A percentile compares a stretch with the other conserved stretches of the same genome.
Conservation (phyloP, 208 protist species). For the Trypanosoma mega region DNA sequence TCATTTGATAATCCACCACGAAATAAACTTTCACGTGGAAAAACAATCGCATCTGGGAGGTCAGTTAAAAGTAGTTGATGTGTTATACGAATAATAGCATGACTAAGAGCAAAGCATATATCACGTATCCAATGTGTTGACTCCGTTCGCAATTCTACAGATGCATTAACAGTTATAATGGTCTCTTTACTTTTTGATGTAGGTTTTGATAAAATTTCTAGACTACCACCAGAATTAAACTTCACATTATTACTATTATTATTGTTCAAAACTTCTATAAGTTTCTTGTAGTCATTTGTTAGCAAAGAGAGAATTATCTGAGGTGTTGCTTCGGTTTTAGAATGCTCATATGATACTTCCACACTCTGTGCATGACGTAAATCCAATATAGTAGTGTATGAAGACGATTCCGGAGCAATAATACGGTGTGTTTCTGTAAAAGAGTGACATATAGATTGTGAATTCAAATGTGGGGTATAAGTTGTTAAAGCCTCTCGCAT, state of each 20-base stretch:
- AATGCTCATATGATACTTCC: constrained; percentile 30
- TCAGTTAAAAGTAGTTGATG: constrained; percentile 28
- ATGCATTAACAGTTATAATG: constrained; percentile 35
- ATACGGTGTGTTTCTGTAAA: constrained; percentile 70
- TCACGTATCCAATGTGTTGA: constrained; percentile 71
- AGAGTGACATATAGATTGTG: constrained; percentile 18
- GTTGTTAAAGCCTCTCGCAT: constrained; percentile 33
- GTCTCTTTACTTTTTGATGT: constrained; percentile 22
- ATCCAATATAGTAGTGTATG: constrained; percentile 43
- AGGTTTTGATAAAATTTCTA: constrained; percentile 31
- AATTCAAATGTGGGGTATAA: constrained; percentile 1
- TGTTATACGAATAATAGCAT: constrained; percentile 56
- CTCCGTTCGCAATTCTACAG: constrained; percentile 47
- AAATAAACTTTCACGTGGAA: constrained; percentile 34
- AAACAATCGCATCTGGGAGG: constrained; percentile 18
- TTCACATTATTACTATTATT: constrained; percentile 7
- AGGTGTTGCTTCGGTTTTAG: constrained; percentile 23
- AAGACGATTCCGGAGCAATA: constrained; percentile 31
- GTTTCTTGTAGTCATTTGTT: constrained; percentile 31
- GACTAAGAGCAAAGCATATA: constrained; percentile 61
- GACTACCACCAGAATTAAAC: constrained; percentile 35
- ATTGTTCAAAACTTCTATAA: constrained; percentile 16
- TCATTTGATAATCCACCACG: constrained; percentile 40
- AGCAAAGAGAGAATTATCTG: constrained; percentile 26
- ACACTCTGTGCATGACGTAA: constrained; percentile 66